Percentiles rank a stretch among this genome's conserved stretches.
These are phyloP conservation scores for Mycena alexandri DNA, from an alignment of 768 basidiomycete species.

Conservation along the genomic window DNA sequence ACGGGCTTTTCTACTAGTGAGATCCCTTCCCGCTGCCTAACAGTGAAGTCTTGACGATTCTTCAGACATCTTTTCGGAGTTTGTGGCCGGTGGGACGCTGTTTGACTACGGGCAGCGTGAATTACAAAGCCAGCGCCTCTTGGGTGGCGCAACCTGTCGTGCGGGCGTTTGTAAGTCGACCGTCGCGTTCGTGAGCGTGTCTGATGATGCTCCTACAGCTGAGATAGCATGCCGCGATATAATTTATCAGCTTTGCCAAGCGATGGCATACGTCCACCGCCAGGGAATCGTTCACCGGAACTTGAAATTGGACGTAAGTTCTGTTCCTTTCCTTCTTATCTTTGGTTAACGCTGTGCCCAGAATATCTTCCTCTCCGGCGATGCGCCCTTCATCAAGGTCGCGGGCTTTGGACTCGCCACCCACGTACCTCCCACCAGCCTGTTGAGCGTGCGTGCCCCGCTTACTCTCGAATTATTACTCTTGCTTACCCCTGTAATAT, in stretches of 20 bases:
- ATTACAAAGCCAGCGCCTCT: not conserved
- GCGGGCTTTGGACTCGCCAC: conserved; percentile 23
- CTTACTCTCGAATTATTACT: not conserved
- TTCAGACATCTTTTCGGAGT: conserved; percentile 17
- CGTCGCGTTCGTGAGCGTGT: not conserved
- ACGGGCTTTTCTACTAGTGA: conserved; percentile 5
- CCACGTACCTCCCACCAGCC: not conserved
- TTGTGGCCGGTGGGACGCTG: conserved; percentile 2
- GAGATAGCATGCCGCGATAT: conserved; percentile 19
- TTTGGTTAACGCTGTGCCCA: not conserved
- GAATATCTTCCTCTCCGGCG: conserved; percentile 23
- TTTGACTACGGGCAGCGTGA: conserved; percentile 2
- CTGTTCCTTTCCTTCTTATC: not conserved
- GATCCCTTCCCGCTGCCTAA: not conserved
- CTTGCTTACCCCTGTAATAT: no score
- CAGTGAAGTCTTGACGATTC: not conserved
- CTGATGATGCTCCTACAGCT: not conserved
- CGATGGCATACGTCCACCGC: conserved; percentile 23
- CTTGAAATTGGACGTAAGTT: conserved; percentile 18
- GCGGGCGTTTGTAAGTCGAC: not conserved
- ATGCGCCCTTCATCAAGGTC: conserved; percentile 26
- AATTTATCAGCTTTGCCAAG: conserved; percentile 29
- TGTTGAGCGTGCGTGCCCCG: not conserved
- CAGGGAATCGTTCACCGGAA: conserved; percentile 26
- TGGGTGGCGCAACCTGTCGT: not conserved